Evolutionary conservation across 1,139 yeast genomes (phyloP).

Genomic region (Pichia sp.): DNA sequence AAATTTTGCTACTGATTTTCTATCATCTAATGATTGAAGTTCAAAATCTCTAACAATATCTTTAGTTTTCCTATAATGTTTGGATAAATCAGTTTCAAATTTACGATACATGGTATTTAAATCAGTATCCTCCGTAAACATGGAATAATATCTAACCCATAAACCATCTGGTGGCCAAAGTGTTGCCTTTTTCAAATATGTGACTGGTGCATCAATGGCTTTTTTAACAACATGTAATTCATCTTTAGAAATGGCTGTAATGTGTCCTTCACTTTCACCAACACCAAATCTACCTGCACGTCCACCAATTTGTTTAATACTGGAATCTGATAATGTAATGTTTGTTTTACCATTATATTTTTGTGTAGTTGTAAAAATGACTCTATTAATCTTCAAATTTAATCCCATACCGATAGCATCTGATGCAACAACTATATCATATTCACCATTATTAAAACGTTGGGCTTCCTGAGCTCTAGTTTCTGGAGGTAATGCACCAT

Average conservation of each 20-base stretch:
- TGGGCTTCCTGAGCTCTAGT: constrained; percentile 80
- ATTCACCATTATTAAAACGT: constrained; percentile 66
- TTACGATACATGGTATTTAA: constrained; percentile 40
- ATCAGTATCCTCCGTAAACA: constrained; percentile 44
- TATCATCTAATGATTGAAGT: constrained; percentile 41
- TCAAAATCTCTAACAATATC: constrained; percentile 20
- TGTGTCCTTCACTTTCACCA: constrained; percentile 44
- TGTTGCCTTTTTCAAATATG: constrained; percentile 47
- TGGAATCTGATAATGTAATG: constrained; percentile 49
- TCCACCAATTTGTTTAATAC: constrained; percentile 90
- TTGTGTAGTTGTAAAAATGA: constrained; percentile 59
- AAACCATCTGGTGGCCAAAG: constrained; percentile 67
- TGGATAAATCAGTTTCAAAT: constrained; percentile 40
- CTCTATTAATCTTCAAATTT: constrained; percentile 72
- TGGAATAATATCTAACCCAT: constrained; percentile 51
- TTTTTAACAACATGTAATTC: constrained; percentile 41
- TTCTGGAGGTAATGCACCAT: constrained; percentile 96
- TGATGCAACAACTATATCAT: constrained; percentile 81
- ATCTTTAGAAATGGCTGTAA: constrained; percentile 44
- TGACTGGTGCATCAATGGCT: constrained; percentile 42
- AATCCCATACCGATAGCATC: constrained; percentile 99
- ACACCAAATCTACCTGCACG: constrained; percentile 77
- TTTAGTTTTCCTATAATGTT: constrained; percentile 20
- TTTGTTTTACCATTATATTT: constrained; percentile 66
- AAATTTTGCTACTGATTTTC: constrained; percentile 39